phyloP scores from a whole-genome alignment of 2,329 filamentous ascomycete species.

The Fusarium decemcellulare region DNA sequence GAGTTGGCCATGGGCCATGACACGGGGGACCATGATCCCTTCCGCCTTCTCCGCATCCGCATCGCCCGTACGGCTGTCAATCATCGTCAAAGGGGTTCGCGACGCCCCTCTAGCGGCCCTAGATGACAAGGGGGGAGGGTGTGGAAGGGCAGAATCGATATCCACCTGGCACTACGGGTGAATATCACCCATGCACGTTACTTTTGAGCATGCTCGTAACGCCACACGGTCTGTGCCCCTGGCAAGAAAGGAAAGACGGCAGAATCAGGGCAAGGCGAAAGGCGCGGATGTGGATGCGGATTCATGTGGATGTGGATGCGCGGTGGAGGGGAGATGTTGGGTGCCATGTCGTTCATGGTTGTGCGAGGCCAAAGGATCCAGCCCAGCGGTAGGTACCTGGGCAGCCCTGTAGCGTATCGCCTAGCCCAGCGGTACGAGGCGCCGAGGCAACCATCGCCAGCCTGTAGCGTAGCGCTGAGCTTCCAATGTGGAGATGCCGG shows the following conservation, averaged over 20 bases:
- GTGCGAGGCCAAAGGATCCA: slow-evolving; percentile 25
- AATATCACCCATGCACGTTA: slow-evolving; percentile 41
- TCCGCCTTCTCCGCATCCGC: slow-evolving; percentile 36
- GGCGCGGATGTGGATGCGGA: slow-evolving; percentile 11
- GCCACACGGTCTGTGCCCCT: slow-evolving; percentile 43
- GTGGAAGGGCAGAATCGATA: slow-evolving; percentile 37
- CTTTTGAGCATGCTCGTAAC: slow-evolving; percentile 43
- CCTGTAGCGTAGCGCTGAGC: slow-evolving; percentile 14
- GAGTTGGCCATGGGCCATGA: slow-evolving; percentile 28
- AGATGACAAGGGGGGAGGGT: slow-evolving; percentile 41
- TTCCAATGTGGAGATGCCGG: slow-evolving; percentile 4
- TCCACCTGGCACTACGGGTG: slow-evolving; percentile 21
- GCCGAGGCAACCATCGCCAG: slow-evolving; percentile 2
- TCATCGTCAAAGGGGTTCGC: slow-evolving; percentile 42
- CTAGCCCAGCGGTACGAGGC: not conserved
- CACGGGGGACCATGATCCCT: slow-evolving; percentile 30
- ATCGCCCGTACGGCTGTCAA: slow-evolving; percentile 38
- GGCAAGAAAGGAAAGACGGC: not conserved
- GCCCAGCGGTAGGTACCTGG: slow-evolving; percentile 25
- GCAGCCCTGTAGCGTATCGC: not conserved
- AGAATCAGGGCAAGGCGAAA: not conserved
- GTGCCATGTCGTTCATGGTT: slow-evolving; percentile 12
- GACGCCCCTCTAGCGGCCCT: slow-evolving; percentile 33
- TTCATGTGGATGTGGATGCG: slow-evolving; percentile 12
- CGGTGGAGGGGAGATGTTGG: not conserved